Conservation (phyloP, 805 yeast genomes). For the Suhomyces vadensis region DNA sequence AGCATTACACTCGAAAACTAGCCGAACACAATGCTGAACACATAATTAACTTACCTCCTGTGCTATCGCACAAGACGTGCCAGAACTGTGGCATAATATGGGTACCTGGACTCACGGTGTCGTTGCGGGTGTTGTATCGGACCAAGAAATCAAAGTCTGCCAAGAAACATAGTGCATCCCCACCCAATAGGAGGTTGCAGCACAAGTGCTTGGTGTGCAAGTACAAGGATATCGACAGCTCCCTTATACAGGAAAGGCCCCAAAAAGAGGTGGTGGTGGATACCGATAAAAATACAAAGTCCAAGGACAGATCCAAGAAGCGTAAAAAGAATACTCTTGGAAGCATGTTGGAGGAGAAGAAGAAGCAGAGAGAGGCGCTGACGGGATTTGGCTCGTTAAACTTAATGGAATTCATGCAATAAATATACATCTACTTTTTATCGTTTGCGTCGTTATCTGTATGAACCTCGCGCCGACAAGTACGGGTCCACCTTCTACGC, state of each 20-base stretch:
- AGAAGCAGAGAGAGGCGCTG: constrained; percentile 33
- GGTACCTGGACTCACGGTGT: constrained; percentile 37
- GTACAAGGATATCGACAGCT: constrained; percentile 11
- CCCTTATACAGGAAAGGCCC: constrained; percentile 8
- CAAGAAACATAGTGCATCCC: constrained; percentile 4
- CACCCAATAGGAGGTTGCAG: constrained; percentile 14
- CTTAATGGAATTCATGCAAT: constrained; percentile 40
- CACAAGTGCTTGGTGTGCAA: constrained; percentile 23
- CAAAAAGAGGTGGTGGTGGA: neutral
- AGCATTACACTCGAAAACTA: constrained; percentile 24
- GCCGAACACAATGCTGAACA: constrained; percentile 23
- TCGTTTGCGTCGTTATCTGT: neutral
- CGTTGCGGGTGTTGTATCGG: constrained; percentile 22
- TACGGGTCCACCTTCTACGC: constrained; percentile 68
- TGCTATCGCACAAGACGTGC: constrained; percentile 29
- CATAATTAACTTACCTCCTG: constrained; percentile 30
- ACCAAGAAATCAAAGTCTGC: constrained; percentile 6
- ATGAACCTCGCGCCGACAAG: constrained; percentile 25
- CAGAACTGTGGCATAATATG: constrained; percentile 29
- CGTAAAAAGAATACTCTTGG: constrained; percentile 46
- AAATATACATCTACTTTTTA: constrained; percentile 2
- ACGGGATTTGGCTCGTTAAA: constrained; percentile 37
- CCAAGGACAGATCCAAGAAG: constrained; percentile 32
- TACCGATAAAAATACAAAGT: constrained; percentile 2
- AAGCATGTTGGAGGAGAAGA: constrained; percentile 43